Evolutionary conservation across 1,139 yeast species (phyloP).

Genomic region (Blastobotrys indianensis): DNA sequence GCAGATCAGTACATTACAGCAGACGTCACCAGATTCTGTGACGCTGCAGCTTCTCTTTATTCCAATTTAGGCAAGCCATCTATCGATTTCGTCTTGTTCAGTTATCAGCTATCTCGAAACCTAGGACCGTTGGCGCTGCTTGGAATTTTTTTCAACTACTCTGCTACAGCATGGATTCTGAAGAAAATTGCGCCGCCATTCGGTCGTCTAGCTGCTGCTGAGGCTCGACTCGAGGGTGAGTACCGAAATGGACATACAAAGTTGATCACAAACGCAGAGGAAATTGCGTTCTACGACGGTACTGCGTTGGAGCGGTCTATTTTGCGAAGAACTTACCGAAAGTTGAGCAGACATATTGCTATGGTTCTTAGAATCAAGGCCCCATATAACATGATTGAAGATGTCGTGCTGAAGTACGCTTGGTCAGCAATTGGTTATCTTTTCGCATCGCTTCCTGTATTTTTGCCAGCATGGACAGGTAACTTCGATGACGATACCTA

Average conservation of each 20-base stretch:
- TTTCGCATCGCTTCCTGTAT: conserved; percentile 83
- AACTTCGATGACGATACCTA: conserved; percentile 22
- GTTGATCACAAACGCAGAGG: conserved; percentile 84
- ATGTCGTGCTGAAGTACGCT: conserved; percentile 79
- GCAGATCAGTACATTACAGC: conserved; percentile 76
- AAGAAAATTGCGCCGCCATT: conserved; percentile 77
- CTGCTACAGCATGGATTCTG: conserved; percentile 69
- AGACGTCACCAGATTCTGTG: conserved; percentile 78
- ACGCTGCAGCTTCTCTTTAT: conserved; percentile 74
- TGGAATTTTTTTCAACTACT: conserved; percentile 78
- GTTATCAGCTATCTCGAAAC: conserved; percentile 76
- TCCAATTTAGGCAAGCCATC: conserved; percentile 90
- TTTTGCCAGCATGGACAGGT: conserved; percentile 39
- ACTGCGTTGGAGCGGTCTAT: conserved; percentile 72
- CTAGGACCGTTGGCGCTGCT: conserved; percentile 79
- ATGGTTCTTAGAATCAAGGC: conserved; percentile 43
- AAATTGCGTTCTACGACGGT: conserved; percentile 91
- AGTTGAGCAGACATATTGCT: conserved; percentile 48
- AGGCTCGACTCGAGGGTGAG: conserved; percentile 76
- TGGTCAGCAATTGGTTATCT: conserved; percentile 95
- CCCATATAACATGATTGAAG: conserved; percentile 71
- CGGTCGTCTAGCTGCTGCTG: conserved; percentile 68
- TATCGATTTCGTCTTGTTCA: conserved; percentile 80
- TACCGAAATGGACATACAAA: conserved; percentile 84
- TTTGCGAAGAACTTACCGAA: conserved; percentile 52